Conservation (phyloP, 2,329 filamentous ascomycete species). For the Aspergillus quadrilineatus region DNA sequence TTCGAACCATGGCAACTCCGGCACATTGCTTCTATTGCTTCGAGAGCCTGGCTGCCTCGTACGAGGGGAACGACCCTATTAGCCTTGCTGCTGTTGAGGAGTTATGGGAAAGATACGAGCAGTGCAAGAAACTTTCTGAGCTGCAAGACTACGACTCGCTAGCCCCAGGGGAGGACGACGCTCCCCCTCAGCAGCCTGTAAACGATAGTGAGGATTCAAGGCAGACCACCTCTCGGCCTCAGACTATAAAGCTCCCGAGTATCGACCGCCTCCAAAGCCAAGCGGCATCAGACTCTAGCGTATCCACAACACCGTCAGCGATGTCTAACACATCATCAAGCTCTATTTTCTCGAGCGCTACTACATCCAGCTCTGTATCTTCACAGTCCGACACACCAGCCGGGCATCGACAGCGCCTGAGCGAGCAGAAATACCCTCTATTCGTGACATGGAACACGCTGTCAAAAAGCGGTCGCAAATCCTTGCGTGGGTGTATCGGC, state of each 20-base stretch:
- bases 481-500: conserved; percentile 89
- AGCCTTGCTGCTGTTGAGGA: conserved; percentile 68
- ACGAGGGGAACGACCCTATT: conserved; percentile 67
- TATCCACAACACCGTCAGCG: conserved; percentile 43
- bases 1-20: conserved; percentile 70
- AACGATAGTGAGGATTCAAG: conserved; percentile 23
- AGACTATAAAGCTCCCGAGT: conserved; percentile 31
- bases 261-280: conserved; percentile 37
- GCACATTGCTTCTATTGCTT: conserved; percentile 93
- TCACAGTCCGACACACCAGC: conserved; percentile 26
- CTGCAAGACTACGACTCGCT: conserved; percentile 26
- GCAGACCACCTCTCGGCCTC: conserved; percentile 15
- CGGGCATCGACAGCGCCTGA: conserved; percentile 29
- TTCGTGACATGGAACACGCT: conserved; percentile 95
- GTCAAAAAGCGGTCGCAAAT: conserved; percentile 59
- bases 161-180: conserved; percentile 16
- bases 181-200: conserved; percentile 16
- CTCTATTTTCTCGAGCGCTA: conserved; percentile 43
- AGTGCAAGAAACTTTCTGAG: conserved; percentile 39
- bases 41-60: conserved; percentile 75
- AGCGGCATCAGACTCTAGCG: conserved; percentile 39
- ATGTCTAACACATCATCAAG: conserved; percentile 51
- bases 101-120: conserved; percentile 60
- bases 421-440: conserved; percentile 63
- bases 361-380: conserved; percentile 46